Base-by-base conservation (phyloP, 176 grass and related monocot genomes). In the Oryza meyeriana region DNA sequence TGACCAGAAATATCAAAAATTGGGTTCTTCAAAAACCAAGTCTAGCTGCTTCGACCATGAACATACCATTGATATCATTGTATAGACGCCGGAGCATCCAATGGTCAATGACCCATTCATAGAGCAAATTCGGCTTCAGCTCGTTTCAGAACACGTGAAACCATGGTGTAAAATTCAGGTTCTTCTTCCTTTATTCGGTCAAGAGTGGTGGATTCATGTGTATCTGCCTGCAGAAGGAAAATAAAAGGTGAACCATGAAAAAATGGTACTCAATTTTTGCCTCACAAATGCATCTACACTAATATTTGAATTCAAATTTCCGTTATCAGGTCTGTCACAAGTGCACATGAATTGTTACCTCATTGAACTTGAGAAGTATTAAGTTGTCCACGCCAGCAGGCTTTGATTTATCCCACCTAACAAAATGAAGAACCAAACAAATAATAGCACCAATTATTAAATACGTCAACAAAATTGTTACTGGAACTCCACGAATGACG, bases 311-410 rank as follows among this genome's bases (percentile, higher is more conserved):
- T 29, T 57, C 10, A 76, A 74, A n/a, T 61, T 58, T 3, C 32
- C 36, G 4, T 26, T 61, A 50, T 25, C 12, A 71, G 12, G 35
- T 26, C 12, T 76, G n/a, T 26, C 12, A 39, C 33, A 12, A 76
- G 17, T 34, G 82, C 10, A 28, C 1, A 61, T 30, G 76, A 39
- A 61, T 70, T 26, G 4, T 84, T 94, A 95, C 90, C 96, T 98
- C 96, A 22, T 29, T 93, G 79, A 98, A 93, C 81, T 98, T 98
- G 42, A 98, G 73, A 80, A 95, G 96, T 89, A 99, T 90, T 26
- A 99, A 74, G 64, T 99, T 99, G 42, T 87, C 86, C 42, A 95
- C 87, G 50, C 76, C 90, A 44, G 93, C 93, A n/a, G 96, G 82
- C 85, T 87, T 93, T 69, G 93, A 87, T 91, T 90, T 84, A 73